Conservation (phyloP, 1,139 yeast species). For the Candida gigantensis region DNA sequence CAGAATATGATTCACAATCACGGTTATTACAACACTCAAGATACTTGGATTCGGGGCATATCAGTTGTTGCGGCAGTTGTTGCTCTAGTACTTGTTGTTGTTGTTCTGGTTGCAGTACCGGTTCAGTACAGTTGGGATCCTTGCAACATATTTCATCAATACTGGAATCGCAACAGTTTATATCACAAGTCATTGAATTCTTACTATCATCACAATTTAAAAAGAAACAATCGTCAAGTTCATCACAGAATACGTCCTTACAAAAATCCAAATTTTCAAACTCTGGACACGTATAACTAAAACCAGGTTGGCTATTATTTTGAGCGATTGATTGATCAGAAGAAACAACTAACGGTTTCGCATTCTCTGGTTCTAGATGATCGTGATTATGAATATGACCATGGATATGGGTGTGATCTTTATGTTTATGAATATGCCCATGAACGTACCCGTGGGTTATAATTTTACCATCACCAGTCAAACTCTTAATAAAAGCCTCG, state of each 20-base stretch:
- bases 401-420: constrained; percentile 65
- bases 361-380: constrained; percentile 21
- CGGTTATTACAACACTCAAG: constrained; percentile 22
- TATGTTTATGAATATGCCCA: constrained; percentile 68
- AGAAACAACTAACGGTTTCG: not conserved
- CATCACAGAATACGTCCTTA: constrained; percentile 46
- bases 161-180: constrained; percentile 16
- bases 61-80: not conserved
- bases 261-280: constrained; percentile 38
- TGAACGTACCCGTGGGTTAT: constrained; percentile 58
- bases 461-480: constrained; percentile 8
- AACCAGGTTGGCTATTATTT: not conserved
- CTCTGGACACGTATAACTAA: constrained; percentile 22
- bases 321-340: not conserved
- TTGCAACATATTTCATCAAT: constrained; percentile 20
- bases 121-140: constrained; percentile 12
- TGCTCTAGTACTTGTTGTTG: no score
- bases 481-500: constrained; percentile 1
- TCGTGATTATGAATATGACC: constrained; percentile 65
- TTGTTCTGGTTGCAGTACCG: no score
- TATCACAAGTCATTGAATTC: constrained; percentile 13
- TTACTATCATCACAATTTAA: constrained; percentile 27
- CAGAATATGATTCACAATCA: constrained; percentile 10
- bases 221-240: constrained; percentile 47
- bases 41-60: not conserved